phyloP scores from a whole-genome alignment of 2,329 filamentous ascomycete genomes.

The Sarocladiaceae sp. region DNA sequence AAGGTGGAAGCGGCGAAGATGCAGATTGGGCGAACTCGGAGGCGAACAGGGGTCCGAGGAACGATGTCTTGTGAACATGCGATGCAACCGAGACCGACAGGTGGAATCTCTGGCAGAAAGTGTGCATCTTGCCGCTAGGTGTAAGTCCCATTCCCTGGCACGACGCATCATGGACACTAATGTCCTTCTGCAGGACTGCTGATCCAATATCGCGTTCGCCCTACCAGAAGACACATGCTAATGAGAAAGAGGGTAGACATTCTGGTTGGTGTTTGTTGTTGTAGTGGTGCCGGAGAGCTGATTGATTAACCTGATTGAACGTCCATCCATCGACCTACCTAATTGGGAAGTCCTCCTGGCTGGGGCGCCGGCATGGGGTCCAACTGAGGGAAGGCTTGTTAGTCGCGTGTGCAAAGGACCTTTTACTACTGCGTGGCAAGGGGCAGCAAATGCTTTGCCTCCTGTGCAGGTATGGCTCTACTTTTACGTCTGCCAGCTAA shows the following conservation, averaged over 20 bases:
- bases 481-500: too few species aligned
- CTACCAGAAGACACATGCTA: too few species aligned
- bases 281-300: too few species aligned
- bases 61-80: background rate
- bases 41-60: background rate
- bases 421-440: too few species aligned
- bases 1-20: background rate
- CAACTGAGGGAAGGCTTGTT: too few species aligned
- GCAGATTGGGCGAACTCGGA: background rate
- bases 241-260: too few species aligned
- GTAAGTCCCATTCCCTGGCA: background rate
- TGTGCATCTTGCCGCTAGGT: too few species aligned
- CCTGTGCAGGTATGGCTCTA: too few species aligned
- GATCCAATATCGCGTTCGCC: constrained; percentile 9
- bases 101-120: too few species aligned
- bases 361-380: background rate
- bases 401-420: background rate
- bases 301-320: background rate
- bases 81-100: background rate
- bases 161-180: background rate
- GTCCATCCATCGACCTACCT: constrained; percentile 2
- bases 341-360: background rate
- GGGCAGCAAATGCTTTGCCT: too few species aligned
- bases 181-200: too few species aligned
- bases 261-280: too few species aligned